Conservation (phyloP, 2,329 filamentous ascomycete species). For the Aspergillus viridinutans region DNA sequence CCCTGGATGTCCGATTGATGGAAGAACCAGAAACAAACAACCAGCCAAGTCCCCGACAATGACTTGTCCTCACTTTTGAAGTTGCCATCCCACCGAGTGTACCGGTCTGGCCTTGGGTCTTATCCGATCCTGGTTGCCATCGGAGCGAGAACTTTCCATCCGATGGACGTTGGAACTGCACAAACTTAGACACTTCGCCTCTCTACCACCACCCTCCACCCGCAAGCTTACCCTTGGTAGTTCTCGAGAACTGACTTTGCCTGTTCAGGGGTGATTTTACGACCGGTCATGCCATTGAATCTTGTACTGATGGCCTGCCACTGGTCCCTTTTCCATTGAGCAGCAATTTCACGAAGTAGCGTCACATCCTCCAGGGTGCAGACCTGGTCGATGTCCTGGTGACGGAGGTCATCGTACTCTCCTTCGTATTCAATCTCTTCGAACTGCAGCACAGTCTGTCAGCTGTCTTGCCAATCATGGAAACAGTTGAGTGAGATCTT, state of each 20-base stretch:
- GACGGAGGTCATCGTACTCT: background rate
- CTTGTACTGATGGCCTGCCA: slow-evolving; percentile 46
- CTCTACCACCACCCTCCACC: background rate
- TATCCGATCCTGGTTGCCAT: background rate
- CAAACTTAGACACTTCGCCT: background rate
- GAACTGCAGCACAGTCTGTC: background rate
- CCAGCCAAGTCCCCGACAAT: background rate
- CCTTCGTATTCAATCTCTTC: background rate
- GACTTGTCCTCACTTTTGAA: background rate
- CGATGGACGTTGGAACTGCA: background rate
- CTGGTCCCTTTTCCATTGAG: slow-evolving; percentile 39
- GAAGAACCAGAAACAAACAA: background rate
- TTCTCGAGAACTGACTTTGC: slow-evolving; percentile 17
- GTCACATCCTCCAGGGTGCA: slow-evolving; percentile 24
- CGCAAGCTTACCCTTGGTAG: slow-evolving; percentile 1
- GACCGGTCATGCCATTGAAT: slow-evolving; percentile 49
- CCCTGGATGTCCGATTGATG: slow-evolving; percentile 3
- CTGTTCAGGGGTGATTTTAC: slow-evolving; percentile 41
- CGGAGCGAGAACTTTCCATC: background rate
- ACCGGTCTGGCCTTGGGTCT: background rate
- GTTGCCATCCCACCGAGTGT: background rate
- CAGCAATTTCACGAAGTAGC: slow-evolving; percentile 42
- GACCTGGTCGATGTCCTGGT: slow-evolving; percentile 19
- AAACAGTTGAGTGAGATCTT: background rate
- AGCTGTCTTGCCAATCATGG: background rate